Percentiles rank a stretch among this genome's conserved stretches.
Evolutionary conservation across 1,139 yeast species (phyloP).

Genomic region (Blastobotrys buckinghamii): DNA sequence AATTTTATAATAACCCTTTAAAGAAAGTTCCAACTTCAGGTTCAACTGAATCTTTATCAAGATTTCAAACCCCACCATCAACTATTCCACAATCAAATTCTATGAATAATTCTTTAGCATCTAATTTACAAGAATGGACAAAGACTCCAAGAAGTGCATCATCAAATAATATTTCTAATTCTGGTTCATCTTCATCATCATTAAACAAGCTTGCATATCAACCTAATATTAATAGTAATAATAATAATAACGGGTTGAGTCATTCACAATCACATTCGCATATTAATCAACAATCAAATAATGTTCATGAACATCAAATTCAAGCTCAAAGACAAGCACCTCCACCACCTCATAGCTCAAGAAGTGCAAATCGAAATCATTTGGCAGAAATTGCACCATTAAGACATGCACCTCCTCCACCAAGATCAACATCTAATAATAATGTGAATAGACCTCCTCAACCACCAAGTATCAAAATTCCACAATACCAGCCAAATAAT

Average conservation of each 20-base stretch:
- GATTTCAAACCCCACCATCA: neutral
- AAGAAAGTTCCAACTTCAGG: slow-evolving; percentile 8
- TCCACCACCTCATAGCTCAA: slow-evolving; percentile 16
- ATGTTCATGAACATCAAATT: neutral
- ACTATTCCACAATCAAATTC: neutral
- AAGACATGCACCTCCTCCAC: slow-evolving; percentile 27
- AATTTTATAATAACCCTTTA: neutral
- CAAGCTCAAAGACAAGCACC: slow-evolving; percentile 6
- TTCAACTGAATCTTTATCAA: slow-evolving; percentile 4
- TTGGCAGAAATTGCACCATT: slow-evolving; percentile 28
- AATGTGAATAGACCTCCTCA: slow-evolving; percentile 9
- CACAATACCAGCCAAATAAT: slow-evolving; percentile 1
- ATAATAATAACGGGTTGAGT: neutral
- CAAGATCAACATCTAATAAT: slow-evolving; percentile 21
- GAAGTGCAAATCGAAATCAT: slow-evolving; percentile 25
- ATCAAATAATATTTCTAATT: neutral
- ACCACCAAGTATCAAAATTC: slow-evolving; percentile 10
- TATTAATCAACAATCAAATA: neutral
- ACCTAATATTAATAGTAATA: neutral
- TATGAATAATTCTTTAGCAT: slow-evolving; percentile 13
- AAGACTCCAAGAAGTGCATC: slow-evolving; percentile 22
- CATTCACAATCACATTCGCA: slow-evolving; percentile 3
- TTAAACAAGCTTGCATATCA: neutral
- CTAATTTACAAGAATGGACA: slow-evolving; percentile 30
- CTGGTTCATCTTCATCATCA: slow-evolving; percentile 8